Percentiles rank a stretch among this genome's conserved stretches.
Conservation (phyloP, 768 basidiomycete genomes). For the Boletales sp. region DNA sequence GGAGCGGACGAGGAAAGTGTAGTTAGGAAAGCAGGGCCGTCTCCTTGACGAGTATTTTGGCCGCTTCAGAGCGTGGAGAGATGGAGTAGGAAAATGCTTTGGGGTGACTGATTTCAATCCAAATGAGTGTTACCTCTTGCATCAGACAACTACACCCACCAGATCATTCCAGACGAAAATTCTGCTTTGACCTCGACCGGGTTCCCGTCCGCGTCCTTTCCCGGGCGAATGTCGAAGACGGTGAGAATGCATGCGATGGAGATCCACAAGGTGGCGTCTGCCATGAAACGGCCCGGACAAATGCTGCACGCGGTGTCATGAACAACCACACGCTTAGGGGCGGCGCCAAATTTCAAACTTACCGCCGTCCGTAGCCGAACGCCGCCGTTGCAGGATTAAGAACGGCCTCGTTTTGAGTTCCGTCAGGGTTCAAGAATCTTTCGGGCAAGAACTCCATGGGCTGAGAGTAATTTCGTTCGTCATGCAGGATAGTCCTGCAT, state of each 20-base stretch:
- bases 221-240: slow-evolving; percentile 25
- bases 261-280: slow-evolving; percentile 38
- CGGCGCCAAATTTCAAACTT: background rate
- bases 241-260: slow-evolving; percentile 29
- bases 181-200: slow-evolving; percentile 17
- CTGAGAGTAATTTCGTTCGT: slow-evolving; percentile 32
- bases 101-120: slow-evolving; percentile 23
- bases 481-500: slow-evolving; percentile 37
- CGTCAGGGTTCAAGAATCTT: slow-evolving; percentile 37
- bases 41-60: slow-evolving; percentile 26
- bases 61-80: slow-evolving; percentile 28
- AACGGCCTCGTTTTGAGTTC: slow-evolving; percentile 29
- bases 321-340: background rate
- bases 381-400: slow-evolving; percentile 29
- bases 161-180: slow-evolving; percentile 30
- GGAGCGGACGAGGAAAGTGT: background rate
- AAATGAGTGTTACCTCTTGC: background rate
- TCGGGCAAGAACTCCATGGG: slow-evolving; percentile 36
- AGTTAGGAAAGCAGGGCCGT: slow-evolving; percentile 22
- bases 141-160: slow-evolving; percentile 12
- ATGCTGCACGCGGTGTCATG: slow-evolving; percentile 18
- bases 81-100: slow-evolving; percentile 29
- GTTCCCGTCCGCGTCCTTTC: slow-evolving; percentile 17
- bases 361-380: slow-evolving; percentile 38
- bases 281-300: slow-evolving; percentile 45